phyloP scores from a whole-genome alignment of 495 filamentous ascomycete genomes.

The Monascus purpureus region DNA sequence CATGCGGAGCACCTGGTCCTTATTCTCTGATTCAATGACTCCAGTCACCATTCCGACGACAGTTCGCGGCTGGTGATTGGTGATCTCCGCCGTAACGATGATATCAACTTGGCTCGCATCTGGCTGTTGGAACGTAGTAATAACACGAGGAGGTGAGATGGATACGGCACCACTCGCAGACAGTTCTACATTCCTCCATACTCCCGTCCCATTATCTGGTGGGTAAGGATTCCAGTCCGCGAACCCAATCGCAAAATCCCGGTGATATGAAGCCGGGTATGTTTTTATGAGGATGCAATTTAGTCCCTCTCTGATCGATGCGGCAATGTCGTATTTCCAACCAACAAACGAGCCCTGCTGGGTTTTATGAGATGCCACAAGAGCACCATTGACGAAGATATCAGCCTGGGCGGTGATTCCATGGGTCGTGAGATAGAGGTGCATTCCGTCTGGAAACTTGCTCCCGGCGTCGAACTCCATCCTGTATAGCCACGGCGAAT shows the following conservation, averaged over 20 bases:
- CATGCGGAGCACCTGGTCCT: conserved; percentile 8
- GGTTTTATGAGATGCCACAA: conserved; percentile 28
- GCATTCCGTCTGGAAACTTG: conserved; percentile 18
- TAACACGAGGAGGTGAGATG: conserved; percentile 34
- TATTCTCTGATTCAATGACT: conserved; percentile 14
- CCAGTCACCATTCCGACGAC: conserved; percentile 25
- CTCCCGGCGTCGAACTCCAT: conserved; percentile 31
- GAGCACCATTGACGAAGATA: conserved; percentile 44
- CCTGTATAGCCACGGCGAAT: conserved; percentile 48
- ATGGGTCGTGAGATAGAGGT: conserved; percentile 40
- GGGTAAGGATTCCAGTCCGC: conserved; percentile 57
- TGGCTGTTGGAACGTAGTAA: conserved; percentile 25
- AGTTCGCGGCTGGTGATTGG: conserved; percentile 30
- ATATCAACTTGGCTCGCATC: conserved; percentile 18
- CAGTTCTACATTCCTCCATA: conserved; percentile 49
- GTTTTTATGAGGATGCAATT: conserved; percentile 42
- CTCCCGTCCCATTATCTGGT: conserved; percentile 42
- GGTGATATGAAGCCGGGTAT: conserved; percentile 43
- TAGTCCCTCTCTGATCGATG: conserved; percentile 13
- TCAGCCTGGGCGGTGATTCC: conserved; percentile 49
- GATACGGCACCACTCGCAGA: conserved; percentile 41
- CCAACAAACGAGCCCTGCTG: conserved; percentile 47
- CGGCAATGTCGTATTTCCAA: conserved; percentile 38
- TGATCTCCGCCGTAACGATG: conserved; percentile 29
- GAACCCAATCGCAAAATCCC: conserved; percentile 45